These are phyloP conservation scores for Fulvia fulva DNA, from an alignment of 2,329 filamentous ascomycete species.

Conservation along the genomic window DNA sequence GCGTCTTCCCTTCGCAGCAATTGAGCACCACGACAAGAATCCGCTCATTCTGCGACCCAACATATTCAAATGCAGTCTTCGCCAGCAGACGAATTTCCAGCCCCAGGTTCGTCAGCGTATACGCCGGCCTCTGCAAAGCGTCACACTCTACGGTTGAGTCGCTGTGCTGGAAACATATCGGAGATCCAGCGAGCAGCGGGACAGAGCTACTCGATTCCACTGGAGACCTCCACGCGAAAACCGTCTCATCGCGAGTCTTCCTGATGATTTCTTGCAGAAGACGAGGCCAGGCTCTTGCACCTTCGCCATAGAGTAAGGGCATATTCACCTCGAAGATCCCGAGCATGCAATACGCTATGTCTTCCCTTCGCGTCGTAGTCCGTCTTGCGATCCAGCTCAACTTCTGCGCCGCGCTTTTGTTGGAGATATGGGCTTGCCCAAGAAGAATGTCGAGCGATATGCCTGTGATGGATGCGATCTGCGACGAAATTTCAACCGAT, in stretches of 20 bases:
- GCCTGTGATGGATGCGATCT: neutral
- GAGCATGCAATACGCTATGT: conserved; percentile 43
- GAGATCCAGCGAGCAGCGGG: neutral
- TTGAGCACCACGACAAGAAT: neutral
- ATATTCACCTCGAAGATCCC: conserved; percentile 44
- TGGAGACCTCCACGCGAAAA: neutral
- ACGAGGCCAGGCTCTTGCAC: neutral
- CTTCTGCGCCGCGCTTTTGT: conserved; percentile 1
- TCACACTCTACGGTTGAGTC: neutral
- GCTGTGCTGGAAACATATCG: neutral
- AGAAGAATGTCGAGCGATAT: neutral
- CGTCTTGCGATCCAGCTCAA: conserved; percentile 11
- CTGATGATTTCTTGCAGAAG: conserved; percentile 7
- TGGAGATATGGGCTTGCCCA: neutral
- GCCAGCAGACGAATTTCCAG: neutral
- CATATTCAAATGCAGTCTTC: neutral
- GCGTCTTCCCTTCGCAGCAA: neutral
- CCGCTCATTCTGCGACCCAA: neutral
- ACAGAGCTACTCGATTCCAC: neutral
- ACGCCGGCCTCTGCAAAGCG: neutral
- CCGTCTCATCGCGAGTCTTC: neutral
- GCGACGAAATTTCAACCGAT: neutral
- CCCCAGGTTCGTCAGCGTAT: neutral
- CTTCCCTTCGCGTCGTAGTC: conserved; percentile 30
- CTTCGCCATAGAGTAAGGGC: conserved; percentile 12